Percentiles rank a stretch among this genome's conserved stretches.
Conservation (phyloP, 352 stramenopile genomes). For the Aphanomyces euteiches region DNA sequence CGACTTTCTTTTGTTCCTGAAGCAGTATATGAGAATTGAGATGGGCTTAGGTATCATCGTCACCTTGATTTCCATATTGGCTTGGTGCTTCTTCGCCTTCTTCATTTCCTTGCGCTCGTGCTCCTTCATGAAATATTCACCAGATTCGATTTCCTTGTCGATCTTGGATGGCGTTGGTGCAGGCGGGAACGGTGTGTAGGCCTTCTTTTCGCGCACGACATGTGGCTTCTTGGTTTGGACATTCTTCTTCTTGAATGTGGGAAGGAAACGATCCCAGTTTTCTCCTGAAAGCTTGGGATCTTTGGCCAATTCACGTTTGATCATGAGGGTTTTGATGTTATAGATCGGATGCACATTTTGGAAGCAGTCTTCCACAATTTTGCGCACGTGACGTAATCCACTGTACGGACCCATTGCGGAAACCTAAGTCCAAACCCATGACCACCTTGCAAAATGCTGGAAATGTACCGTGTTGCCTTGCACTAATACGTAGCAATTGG, state of each 20-base stretch:
- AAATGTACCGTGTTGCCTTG: slow-evolving; percentile 95
- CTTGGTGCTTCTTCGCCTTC: slow-evolving; percentile 81
- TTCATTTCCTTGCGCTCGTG: slow-evolving; percentile 91
- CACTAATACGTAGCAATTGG: slow-evolving; percentile 99
- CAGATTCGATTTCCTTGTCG: slow-evolving; percentile 97
- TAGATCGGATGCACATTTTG: slow-evolving; percentile 99
- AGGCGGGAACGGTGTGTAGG: slow-evolving; percentile 99
- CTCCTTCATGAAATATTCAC: slow-evolving; percentile 99
- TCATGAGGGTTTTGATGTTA: slow-evolving; percentile 99
- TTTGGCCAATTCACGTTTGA: slow-evolving; percentile 99
- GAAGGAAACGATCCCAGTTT: slow-evolving; percentile 98
- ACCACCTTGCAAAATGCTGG: slow-evolving; percentile 56
- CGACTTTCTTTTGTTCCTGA: slow-evolving; percentile 57
- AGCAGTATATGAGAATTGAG: neutral
- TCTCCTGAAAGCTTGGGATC: slow-evolving; percentile 95
- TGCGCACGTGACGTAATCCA: slow-evolving; percentile 92
- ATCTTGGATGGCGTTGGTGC: slow-evolving; percentile 94
- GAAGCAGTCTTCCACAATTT: slow-evolving; percentile 99
- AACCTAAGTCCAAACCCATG: slow-evolving; percentile 41
- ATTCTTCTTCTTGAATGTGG: slow-evolving; percentile 99
- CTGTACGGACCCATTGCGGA: slow-evolving; percentile 84
- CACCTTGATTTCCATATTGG: slow-evolving; percentile 47
- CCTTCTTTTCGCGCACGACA: slow-evolving; percentile 88
- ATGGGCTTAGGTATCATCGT: neutral
- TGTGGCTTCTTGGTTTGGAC: slow-evolving; percentile 94